Base-by-base conservation (phyloP, 768 basidiomycete genomes). In the Leucosporidium yakuticum region DNA sequence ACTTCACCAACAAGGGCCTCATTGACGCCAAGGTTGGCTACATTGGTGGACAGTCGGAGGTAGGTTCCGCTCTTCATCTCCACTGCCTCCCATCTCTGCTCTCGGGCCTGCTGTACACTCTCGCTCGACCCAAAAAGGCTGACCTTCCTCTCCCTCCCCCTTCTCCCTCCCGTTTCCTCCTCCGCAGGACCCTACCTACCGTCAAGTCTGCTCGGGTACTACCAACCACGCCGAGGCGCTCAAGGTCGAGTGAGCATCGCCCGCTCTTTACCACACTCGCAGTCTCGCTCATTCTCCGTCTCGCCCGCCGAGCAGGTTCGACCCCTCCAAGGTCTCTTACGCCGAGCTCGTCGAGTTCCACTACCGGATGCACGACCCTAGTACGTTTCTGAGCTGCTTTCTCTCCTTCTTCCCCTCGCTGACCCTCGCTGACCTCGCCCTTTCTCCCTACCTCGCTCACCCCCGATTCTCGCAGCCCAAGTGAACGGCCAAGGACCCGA, bases 151-250 rank as follows among this genome's bases (percentile, higher is more conserved):
- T 15, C 14, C 39, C 14, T 15, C 39, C 39, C 39, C 14, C 14
- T 15, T 15, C 39, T 44, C 39, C 39, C 39, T 44, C 39, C 39
- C 14, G 2, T 7, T 44, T 15, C 39, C 39, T 3, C 39, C 12
- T 44, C 39, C 17, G n/a, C 39, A 74, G 64, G 70, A 67, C 55
- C 91, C 90, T 0, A 81, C 79, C 61, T 97, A 97, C 77, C 78
- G 80, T 44, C 80, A 84, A 36, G 93, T 98, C 20, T 94, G 94
- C 78, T 77, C 81, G 4, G 94, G 93, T 1, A 75, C 80, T 29
- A 97, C 95, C 4, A 84, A 86, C 57, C 92, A 96, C 77, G 95
- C 95, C 1, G 95, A 97, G 78, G 87, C 91, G 9, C 78, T 92
- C 69, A 85, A 83, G 77, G 87, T 98, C 67, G 88, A 89, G 77